Evolutionary conservation across 768 basidiomycete genomes (phyloP).

Genomic region (Tricholoma terreum): DNA sequence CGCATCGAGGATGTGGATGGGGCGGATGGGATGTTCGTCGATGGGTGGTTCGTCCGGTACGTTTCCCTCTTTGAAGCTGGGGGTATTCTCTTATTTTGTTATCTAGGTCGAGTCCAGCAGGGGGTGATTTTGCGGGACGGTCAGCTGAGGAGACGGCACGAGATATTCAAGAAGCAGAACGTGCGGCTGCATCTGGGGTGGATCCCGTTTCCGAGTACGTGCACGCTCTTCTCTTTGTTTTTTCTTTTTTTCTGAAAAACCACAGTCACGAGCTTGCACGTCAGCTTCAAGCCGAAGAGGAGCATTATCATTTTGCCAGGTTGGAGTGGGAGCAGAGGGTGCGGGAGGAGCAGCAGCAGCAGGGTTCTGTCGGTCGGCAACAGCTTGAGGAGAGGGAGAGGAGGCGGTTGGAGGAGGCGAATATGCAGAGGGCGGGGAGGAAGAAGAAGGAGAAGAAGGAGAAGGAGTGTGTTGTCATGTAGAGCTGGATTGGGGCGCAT

Average conservation of each 20-base stretch:
- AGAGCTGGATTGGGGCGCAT: background rate
- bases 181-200: conserved; percentile 29
- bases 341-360: no score
- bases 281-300: conserved; percentile 80
- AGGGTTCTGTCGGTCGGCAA: background rate
- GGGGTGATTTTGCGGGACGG: conserved; percentile 79
- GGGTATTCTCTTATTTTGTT: conserved; percentile 10
- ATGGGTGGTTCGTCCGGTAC: conserved; percentile 53
- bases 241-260: conserved; percentile 2
- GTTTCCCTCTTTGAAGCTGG: background rate
- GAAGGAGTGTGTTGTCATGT: background rate
- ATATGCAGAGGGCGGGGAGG: background rate
- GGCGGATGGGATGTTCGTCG: conserved; percentile 71
- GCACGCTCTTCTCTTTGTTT: background rate
- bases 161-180: conserved; percentile 42
- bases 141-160: conserved; percentile 59
- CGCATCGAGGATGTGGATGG: conserved; percentile 87
- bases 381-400: background rate
- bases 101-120: conserved; percentile 53
- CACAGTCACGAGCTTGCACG: conserved; percentile 64
- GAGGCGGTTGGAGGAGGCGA: background rate
- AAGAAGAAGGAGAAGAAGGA: background rate
- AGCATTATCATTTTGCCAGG: conserved; percentile 33
- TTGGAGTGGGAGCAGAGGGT: background rate
- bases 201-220: conserved; percentile 64